A percentile compares a stretch with the other conserved stretches of the same genome.
Evolutionary conservation across 768 basidiomycete genomes (phyloP).

Genomic region (Amanita thiersii): DNA sequence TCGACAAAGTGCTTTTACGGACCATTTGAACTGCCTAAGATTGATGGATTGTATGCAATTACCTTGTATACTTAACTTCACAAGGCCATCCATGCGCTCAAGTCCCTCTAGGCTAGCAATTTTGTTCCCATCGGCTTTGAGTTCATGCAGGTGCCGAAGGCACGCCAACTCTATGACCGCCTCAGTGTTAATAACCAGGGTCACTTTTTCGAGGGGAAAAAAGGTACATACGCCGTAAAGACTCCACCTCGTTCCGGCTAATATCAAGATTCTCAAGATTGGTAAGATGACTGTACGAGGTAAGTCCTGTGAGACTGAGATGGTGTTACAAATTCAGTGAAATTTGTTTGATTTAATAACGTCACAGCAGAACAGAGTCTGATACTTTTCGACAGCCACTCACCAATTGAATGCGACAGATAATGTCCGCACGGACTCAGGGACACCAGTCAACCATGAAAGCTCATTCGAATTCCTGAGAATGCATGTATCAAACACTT

Average conservation of each 20-base stretch:
- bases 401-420: conserved; percentile 73
- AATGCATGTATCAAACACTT: conserved; percentile 9
- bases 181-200: conserved; percentile 7
- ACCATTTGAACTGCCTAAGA: conserved; percentile 63
- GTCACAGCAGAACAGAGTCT: conserved; percentile 9
- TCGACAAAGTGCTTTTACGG: conserved; percentile 19
- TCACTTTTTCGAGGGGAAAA: conserved; percentile 4
- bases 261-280: conserved; percentile 89
- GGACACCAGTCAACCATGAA: conserved; percentile 76
- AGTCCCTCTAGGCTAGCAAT: conserved; percentile 71
- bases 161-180: conserved; percentile 63
- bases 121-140: conserved; percentile 83
- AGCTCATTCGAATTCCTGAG: conserved; percentile 65
- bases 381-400: conserved; percentile 18
- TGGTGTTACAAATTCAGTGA: conserved; percentile 8
- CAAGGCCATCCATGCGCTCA: conserved; percentile 69
- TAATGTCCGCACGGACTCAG: conserved; percentile 63
- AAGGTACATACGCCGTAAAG: conserved; percentile 65
- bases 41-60: conserved; percentile 64
- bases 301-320: conserved; percentile 73
- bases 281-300: conserved; percentile 80
- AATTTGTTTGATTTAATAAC: conserved; percentile 6
- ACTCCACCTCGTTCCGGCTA: conserved; percentile 83
- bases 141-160: conserved; percentile 78
- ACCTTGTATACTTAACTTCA: conserved; percentile 74